phyloP scores from a whole-genome alignment of 352 stramenopile species.

The Pythium sukuiense region DNA sequence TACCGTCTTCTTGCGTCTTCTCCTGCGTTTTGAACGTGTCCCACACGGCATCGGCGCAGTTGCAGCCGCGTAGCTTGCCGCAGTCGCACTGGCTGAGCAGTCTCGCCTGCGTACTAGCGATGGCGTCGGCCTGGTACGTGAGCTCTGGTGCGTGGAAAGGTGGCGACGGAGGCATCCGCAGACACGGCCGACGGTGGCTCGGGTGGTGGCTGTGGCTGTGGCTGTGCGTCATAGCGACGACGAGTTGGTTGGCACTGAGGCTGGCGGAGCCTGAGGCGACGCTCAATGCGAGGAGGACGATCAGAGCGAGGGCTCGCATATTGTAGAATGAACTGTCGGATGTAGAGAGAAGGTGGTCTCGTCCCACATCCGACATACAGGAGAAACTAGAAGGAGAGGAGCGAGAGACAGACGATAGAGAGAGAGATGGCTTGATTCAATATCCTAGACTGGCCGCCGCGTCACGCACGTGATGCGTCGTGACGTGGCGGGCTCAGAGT shows the following conservation, averaged over 20 bases:
- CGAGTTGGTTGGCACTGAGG: background rate
- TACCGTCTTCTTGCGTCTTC: conserved; percentile 25
- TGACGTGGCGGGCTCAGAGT: conserved; percentile 42
- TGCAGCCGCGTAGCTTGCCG: conserved; percentile 27
- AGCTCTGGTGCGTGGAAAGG: conserved; percentile 5
- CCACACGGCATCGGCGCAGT: conserved; percentile 37
- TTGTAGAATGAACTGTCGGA: background rate
- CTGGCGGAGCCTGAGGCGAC: background rate
- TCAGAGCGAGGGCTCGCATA: background rate
- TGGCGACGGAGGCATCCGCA: background rate
- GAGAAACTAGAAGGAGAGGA: conserved; percentile 22
- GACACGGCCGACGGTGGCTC: background rate
- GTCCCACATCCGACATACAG: conserved; percentile 8
- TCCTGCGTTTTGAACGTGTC: conserved; percentile 18
- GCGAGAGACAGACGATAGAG: background rate
- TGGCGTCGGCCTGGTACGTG: conserved; percentile 3
- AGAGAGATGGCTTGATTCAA: conserved; percentile 25
- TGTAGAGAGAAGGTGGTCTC: conserved; percentile 7
- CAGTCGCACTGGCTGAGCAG: conserved; percentile 33
- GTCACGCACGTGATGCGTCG: conserved; percentile 6
- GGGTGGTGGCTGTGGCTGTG: background rate
- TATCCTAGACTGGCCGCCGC: conserved; percentile 20
- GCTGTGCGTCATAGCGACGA: background rate
- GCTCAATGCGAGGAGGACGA: background rate
- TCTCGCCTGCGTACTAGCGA: background rate